These are phyloP conservation scores for Suhomyces kunorum DNA, from an alignment of 1,139 yeast species.

Conservation along the genomic window DNA sequence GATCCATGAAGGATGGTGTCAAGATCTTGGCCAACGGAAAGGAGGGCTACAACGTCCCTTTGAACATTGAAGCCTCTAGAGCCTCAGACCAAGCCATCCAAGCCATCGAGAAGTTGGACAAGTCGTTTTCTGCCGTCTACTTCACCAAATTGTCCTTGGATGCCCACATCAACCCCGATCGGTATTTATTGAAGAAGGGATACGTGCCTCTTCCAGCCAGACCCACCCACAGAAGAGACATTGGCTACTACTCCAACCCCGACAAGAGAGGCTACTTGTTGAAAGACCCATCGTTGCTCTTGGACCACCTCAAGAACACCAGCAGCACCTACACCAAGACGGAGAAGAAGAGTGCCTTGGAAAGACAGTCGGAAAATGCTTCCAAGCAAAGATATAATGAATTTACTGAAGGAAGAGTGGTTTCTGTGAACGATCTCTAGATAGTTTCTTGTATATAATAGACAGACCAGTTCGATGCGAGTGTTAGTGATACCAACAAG, in stretches of 20 bases:
- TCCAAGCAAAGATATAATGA: slow-evolving; percentile 28
- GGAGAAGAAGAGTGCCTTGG: slow-evolving; percentile 30
- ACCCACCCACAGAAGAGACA: slow-evolving; percentile 81
- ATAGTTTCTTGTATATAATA: slow-evolving; percentile 9
- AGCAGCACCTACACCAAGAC: slow-evolving; percentile 18
- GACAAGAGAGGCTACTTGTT: slow-evolving; percentile 76
- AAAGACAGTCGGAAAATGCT: slow-evolving; percentile 35
- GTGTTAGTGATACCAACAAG: too few species aligned
- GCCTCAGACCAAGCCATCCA: slow-evolving; percentile 77
- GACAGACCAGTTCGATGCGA: too few species aligned
- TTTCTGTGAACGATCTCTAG: slow-evolving; percentile 12
- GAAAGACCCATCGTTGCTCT: slow-evolving; percentile 39
- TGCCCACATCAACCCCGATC: slow-evolving; percentile 76
- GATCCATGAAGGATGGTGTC: slow-evolving; percentile 75
- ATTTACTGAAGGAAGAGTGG: slow-evolving; percentile 15
- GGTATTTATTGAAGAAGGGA: slow-evolving; percentile 67
- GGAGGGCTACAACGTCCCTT: slow-evolving; percentile 55
- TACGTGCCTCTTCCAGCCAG: slow-evolving; percentile 82
- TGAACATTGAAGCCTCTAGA: slow-evolving; percentile 76
- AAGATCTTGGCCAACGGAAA: slow-evolving; percentile 74
- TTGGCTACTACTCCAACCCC: slow-evolving; percentile 72
- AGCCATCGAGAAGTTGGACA: slow-evolving; percentile 71
- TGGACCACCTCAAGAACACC: slow-evolving; percentile 35
- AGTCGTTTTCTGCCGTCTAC: slow-evolving; percentile 71
- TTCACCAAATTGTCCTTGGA: slow-evolving; percentile 65